Evolutionary conservation across 2,329 filamentous ascomycete genomes (phyloP).

Genomic region (Cyclaneusma minus): DNA sequence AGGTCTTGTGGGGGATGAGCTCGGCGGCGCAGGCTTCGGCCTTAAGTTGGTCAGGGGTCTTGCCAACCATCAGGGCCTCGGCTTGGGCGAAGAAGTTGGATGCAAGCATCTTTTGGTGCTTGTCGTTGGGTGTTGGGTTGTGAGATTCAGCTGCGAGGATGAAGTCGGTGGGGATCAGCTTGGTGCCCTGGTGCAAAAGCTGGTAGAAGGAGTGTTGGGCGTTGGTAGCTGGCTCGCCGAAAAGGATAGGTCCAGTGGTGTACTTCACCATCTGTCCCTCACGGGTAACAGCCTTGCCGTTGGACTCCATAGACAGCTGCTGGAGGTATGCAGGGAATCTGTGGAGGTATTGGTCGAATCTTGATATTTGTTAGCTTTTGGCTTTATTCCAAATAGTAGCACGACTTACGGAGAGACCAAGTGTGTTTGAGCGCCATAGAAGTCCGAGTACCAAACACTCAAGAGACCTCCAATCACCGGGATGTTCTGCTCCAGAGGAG

Average conservation of each 20-base stretch:
- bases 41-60: constrained; percentile 66
- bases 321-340: constrained; percentile 98
- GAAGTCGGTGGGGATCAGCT: constrained; percentile 97
- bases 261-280: constrained; percentile 88
- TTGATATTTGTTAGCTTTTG: constrained; percentile 41
- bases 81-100: constrained; percentile 87
- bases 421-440: constrained; percentile 96
- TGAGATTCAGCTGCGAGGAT: constrained; percentile 92
- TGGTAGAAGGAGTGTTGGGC: constrained; percentile 99
- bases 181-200: constrained; percentile 96
- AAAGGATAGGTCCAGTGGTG: constrained; percentile 89
- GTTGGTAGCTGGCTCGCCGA: constrained; percentile 97
- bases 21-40: constrained; percentile 57
- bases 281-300: constrained; percentile 92
- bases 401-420: constrained; percentile 74
- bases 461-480: constrained; percentile 81
- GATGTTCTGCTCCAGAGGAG: constrained; percentile 89
- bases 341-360: constrained; percentile 97
- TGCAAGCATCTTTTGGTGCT: constrained; percentile 92
- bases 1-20: constrained; percentile 95
- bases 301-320: constrained; percentile 98
- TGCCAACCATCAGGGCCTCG: constrained; percentile 82
- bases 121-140: constrained; percentile 83
- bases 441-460: constrained; percentile 98
- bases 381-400: background rate